A percentile compares a stretch with the other conserved stretches of the same genome.
Evolutionary conservation across 2,329 filamentous ascomycete species (phyloP).

Genomic region (Talaromyces piceae): DNA sequence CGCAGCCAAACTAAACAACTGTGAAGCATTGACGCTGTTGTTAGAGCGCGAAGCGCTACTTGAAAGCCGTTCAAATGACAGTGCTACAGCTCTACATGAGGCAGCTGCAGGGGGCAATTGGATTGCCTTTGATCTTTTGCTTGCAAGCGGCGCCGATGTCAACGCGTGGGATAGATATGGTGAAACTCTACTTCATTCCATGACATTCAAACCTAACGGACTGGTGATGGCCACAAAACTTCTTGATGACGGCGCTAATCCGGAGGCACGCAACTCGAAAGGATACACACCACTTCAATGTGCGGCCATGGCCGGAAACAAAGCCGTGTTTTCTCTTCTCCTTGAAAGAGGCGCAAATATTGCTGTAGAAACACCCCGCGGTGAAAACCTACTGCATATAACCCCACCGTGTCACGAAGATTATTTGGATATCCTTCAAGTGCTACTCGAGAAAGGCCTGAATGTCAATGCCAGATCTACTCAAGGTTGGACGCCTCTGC

Average conservation of each 20-base stretch:
- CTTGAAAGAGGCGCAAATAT: constrained; percentile 18
- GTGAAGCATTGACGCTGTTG: constrained; percentile 22
- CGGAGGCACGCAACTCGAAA: constrained; percentile 21
- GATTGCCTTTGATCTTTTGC: constrained; percentile 23
- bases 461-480: constrained; percentile 15
- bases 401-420: constrained; percentile 18
- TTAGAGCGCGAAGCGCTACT: constrained; percentile 20
- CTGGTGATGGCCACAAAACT: constrained; percentile 18
- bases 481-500: constrained; percentile 20
- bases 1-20: constrained; percentile 22
- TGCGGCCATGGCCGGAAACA: constrained; percentile 21
- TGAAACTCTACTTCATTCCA: constrained; percentile 22
- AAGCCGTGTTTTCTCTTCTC: constrained; percentile 19
- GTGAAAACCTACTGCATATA: constrained; percentile 24
- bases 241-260: constrained; percentile 20
- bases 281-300: constrained; percentile 25
- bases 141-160: constrained; percentile 24
- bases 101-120: constrained; percentile 20
- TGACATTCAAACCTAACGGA: constrained; percentile 14
- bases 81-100: constrained; percentile 21
- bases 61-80: constrained; percentile 17
- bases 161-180: constrained; percentile 24
- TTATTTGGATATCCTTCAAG: constrained; percentile 21
- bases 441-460: constrained; percentile 12
- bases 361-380: constrained; percentile 19